Evolutionary conservation across 2,329 filamentous ascomycete genomes (phyloP), one percentile per base, ranked within the genome.

Genomic region (Dactylonectria estremocensis): DNA sequence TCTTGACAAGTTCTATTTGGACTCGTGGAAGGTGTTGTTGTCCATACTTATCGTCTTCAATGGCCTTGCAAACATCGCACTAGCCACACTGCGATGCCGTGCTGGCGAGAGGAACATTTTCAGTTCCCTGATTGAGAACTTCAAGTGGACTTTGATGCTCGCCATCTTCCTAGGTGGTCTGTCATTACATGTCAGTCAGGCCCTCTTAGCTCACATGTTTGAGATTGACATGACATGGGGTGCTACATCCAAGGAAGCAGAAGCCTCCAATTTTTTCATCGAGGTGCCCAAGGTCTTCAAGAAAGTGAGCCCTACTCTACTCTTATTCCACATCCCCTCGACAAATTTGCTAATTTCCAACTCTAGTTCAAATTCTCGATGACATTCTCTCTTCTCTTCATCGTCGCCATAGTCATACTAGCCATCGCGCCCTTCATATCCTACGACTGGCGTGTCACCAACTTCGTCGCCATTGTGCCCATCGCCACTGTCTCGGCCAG

Each of bases 141-240:
- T 94, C 81, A 93, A 91, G 81, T 95, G 92, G 92, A 89, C 91
- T 10, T 80, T 92, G 61, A 85, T 92, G 81, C 85, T 95, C 54
- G 91, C 91, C 68, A 91, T 96, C 79, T 97, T 96, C 86, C 86
- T 97, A 18, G 94, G 94, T 59, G 94, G 94, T 45, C 86, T 96
- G 56, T 93, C 91, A 1, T 87, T 97, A 40, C 93, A 97, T 82
- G 89, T 97, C 55, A 93, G 90, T 33, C 92, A 95, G 79, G 94
- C 94, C 1, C 84, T 97, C 37, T 82, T 96, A 52, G 87, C 90
- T 5, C 94, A 97, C 83, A 93, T 96, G 89, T 93, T 96, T 78
- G 90, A 93, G 82, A 90, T 95, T 77, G 88, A 96, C 81, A 95
- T 96, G 91, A 89, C 89, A 3, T 96, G 94, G 94, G 93, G 93